These are phyloP conservation scores for Elongisporangium prolatum DNA, from an alignment of 352 stramenopile genomes.

Conservation along the genomic window DNA sequence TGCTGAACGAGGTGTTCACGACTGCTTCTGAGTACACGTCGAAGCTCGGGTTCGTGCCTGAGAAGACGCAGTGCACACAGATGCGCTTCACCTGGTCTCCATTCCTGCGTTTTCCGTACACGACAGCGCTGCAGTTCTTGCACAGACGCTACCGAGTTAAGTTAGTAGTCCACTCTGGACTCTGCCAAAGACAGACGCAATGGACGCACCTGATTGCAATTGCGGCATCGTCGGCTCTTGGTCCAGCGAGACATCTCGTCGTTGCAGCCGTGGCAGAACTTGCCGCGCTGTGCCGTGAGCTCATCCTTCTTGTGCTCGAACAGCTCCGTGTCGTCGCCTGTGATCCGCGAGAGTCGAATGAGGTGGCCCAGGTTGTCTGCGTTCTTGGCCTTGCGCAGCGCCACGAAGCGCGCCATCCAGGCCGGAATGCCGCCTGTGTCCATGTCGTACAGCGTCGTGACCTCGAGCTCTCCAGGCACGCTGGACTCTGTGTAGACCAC, in stretches of 20 bases:
- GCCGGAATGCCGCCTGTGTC: slow-evolving; percentile 55
- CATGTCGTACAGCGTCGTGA: slow-evolving; percentile 52
- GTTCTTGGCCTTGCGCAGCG: slow-evolving; percentile 53
- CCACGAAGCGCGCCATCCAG: slow-evolving; percentile 63
- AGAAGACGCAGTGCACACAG: slow-evolving; percentile 54
- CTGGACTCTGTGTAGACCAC: slow-evolving; percentile 57
- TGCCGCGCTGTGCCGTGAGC: slow-evolving; percentile 13
- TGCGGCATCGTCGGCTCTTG: slow-evolving; percentile 37
- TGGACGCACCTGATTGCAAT: slow-evolving; percentile 47
- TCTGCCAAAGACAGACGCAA: background rate
- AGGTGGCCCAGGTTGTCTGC: slow-evolving; percentile 56
- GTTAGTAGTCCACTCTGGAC: slow-evolving; percentile 1
- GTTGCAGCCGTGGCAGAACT: slow-evolving; percentile 42
- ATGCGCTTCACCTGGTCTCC: slow-evolving; percentile 53
- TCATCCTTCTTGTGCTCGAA: slow-evolving; percentile 33
- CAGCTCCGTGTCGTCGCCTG: slow-evolving; percentile 46
- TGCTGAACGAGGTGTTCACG: background rate
- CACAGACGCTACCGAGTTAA: slow-evolving; percentile 24
- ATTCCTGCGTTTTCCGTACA: slow-evolving; percentile 41
- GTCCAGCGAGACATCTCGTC: slow-evolving; percentile 43
- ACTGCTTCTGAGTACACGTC: slow-evolving; percentile 13
- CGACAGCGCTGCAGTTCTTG: slow-evolving; percentile 56
- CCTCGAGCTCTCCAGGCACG: slow-evolving; percentile 41
- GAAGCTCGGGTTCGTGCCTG: slow-evolving; percentile 4
- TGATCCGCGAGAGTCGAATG: slow-evolving; percentile 46